Conservation (phyloP, 2,329 filamentous ascomycete species). For the Colletotrichum tropicale region DNA sequence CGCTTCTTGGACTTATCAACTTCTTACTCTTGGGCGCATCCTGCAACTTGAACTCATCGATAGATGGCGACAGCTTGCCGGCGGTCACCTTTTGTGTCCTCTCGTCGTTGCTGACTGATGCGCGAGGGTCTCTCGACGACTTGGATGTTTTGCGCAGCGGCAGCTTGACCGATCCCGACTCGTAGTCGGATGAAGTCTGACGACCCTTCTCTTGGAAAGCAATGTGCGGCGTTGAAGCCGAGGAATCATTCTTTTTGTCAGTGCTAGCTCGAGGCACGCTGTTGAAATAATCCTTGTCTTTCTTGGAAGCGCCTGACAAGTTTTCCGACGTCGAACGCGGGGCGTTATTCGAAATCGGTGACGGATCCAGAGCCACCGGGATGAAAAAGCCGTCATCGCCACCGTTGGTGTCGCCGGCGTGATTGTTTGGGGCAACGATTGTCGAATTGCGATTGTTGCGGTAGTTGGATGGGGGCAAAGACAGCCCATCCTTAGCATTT, state of each 20-base stretch:
- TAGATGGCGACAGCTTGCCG: slow-evolving; percentile 42
- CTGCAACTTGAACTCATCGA: slow-evolving; percentile 77
- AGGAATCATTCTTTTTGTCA: slow-evolving; percentile 54
- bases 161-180: slow-evolving; percentile 49
- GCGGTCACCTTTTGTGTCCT: slow-evolving; percentile 34
- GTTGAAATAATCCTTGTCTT: slow-evolving; percentile 65
- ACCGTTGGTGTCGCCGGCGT: slow-evolving; percentile 42
- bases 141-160: slow-evolving; percentile 54
- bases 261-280: slow-evolving; percentile 44
- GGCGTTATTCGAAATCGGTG: slow-evolving; percentile 60
- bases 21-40: slow-evolving; percentile 75
- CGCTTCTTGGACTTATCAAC: slow-evolving; percentile 44
- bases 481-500: slow-evolving; percentile 58
- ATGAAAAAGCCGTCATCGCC: slow-evolving; percentile 74
- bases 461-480: slow-evolving; percentile 77
- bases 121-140: slow-evolving; percentile 33
- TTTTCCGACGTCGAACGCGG: slow-evolving; percentile 58
- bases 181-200: slow-evolving; percentile 64
- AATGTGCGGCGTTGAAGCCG: slow-evolving; percentile 80
- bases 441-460: slow-evolving; percentile 78
- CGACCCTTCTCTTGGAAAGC: slow-evolving; percentile 87
- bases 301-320: slow-evolving; percentile 47
- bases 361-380: slow-evolving; percentile 76
- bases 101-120: slow-evolving; percentile 31
- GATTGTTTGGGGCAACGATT: slow-evolving; percentile 51